Evolutionary conservation across 179 eudicot species (phyloP), one percentile per base, ranked within the genome.

Genomic region (Silene coronaria): DNA sequence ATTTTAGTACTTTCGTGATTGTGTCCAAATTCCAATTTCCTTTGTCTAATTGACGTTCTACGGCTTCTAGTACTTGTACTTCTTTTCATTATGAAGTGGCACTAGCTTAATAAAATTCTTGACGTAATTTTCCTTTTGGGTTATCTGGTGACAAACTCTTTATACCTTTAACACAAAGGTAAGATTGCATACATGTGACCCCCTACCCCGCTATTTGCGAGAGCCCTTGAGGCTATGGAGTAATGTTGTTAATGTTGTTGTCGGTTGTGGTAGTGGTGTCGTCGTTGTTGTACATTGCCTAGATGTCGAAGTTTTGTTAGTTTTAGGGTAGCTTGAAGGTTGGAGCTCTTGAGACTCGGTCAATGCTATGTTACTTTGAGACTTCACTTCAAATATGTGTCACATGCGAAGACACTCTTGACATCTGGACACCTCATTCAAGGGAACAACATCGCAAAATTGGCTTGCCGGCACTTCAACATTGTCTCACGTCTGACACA

Each of bases 241-340:
- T 55, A 55, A 55, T 55, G 59, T 55, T 55, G 59, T 55, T 53
- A 4, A 17, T 55, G 59, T 55, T 55, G 21, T 55, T 51, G 21
- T 51, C 17, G 58, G 58, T 51, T 16, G 59, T 55, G 22, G 21
- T 55, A 6, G 19, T 55, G 59, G 22, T n/a, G 19, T 55, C 2
- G 59, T 55, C 59, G 2, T 60, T 28, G 7, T 62, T 48, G 10
- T 70, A 70, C 61, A 70, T 16, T 70, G 36, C 38, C 73, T 68
- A 13, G 73, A 16, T 2, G 60, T 24, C 36, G 36, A 26, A 70
- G 73, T 32, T 19, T 45, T 69, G n/a, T 26, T 16, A 62, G 75
- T 45, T n/a, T n/a, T 26, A 46, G 46, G 27, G 60, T 61, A 53
- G 11, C 46, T 71, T 13, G 46, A 26, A 70, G 34, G 59, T 62